Conservation (phyloP, 2,329 filamentous ascomycete genomes). For the Acephala macrosclerotiorum region DNA sequence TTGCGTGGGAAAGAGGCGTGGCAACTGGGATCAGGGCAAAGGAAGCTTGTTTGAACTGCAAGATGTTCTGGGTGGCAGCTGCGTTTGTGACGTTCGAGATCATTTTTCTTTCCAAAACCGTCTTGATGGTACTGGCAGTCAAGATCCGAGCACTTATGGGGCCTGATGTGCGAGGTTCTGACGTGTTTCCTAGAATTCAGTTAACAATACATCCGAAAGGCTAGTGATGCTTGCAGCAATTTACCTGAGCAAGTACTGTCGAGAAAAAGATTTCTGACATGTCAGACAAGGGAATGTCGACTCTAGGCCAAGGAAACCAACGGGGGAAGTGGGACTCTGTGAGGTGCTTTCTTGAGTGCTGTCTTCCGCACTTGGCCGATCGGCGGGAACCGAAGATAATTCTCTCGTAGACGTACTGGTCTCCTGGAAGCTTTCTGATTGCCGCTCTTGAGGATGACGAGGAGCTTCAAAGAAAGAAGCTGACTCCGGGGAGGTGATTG, state of each 20-base stretch:
- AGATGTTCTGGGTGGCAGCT: not conserved
- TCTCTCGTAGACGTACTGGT: too few relatives aligned
- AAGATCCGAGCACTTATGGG: not conserved
- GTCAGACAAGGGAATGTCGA: not conserved
- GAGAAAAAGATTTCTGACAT: not conserved
- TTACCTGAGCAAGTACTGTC: not conserved
- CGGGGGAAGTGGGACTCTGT: not conserved
- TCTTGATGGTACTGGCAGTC: not conserved
- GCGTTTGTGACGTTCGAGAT: not conserved
- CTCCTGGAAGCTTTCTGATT: too few relatives aligned
- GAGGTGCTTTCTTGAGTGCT: not conserved
- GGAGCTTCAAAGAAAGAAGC: too few relatives aligned
- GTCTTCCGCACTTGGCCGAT: too few relatives aligned
- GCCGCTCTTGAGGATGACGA: too few relatives aligned
- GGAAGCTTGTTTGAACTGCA: not conserved
- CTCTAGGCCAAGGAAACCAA: not conserved
- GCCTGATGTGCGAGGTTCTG: not conserved
- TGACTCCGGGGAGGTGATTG: too few relatives aligned
- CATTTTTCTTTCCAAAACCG: not conserved
- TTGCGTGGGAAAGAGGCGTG: not conserved
- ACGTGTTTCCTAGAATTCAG: not conserved
- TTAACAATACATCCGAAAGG: not conserved
- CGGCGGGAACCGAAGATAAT: too few relatives aligned
- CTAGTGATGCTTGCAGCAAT: not conserved
- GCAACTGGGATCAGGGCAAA: not conserved